Base-by-base conservation (phyloP, 208 protist genomes). In the Angomonas ambiguus region DNA sequence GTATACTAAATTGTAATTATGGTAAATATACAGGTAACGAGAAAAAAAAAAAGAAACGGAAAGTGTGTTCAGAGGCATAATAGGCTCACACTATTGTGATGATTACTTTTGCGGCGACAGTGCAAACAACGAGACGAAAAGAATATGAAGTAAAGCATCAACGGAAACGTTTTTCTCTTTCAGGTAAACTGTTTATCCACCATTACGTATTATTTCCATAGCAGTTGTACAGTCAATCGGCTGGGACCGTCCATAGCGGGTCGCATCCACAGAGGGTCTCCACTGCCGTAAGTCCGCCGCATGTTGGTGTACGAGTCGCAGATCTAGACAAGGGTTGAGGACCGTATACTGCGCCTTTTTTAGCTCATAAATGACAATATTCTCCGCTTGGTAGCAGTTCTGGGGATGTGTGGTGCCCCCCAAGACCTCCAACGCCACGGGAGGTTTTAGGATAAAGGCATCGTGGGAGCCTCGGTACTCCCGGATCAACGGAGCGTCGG, bases 381-480 rank as follows among this genome's bases (percentile, higher is more conserved):
- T 96, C 74, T 96, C 90, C 2, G 83, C 80, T 63, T 92, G 82
- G 71, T 96, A 96, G 62, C 74, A 76, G 72, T 96, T 96, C 65
- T 96, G 90, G 13, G 73, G 72, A 62, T 96, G 90, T 0, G 34
- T 20, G n/a, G 92, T 77, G 24, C 51, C 32, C 1, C 45, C 51
- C 2, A 96, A 2, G 28, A 96, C 77, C 1, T 63, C 27, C 11
- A 28, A 8, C 22, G 83, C 72, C 18, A 92, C 20, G 10, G 90
- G 87, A 3, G 87, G 79, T 20, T 53, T 32, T 13, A 96, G 25
- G 0, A 93, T 62, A 67, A 96, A 96, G 22, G 90, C 90, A 60
- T 96, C 87, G 57, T 96, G 90, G 0, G 90, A 96, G 51, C 90
- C 90, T 22, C 87, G 77, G 66, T 96, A 96, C 34, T 89, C 76